Evolutionary conservation across 305 asterid genomes (phyloP), one percentile per base, ranked within the genome.

Genomic region (Fraxinus latifolia): DNA sequence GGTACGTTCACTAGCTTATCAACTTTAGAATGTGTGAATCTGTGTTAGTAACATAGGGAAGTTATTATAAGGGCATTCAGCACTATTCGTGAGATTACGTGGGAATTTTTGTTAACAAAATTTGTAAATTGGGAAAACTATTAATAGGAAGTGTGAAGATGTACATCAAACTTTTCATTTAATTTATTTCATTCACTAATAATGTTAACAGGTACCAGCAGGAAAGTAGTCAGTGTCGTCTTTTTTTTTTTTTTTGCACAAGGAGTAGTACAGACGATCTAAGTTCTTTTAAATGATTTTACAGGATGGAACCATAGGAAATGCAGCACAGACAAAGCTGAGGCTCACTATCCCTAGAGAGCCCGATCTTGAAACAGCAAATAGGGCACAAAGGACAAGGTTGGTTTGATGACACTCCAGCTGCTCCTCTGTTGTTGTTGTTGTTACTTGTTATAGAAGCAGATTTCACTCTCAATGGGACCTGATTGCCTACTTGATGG

Each of bases 281-380:
- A 44, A 44, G 55, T 44, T 44, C 55, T 44, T 42, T 44, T 12
- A 33, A 55, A 60, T 82, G 58, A 77, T 82, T 79, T 81, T 82
- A 74, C 89, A 95, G 99, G 97, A 89, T 83, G 95, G 82, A 68
- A 79, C 84, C 17, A 83, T 53, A 9, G 89, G 87, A 58, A 88
- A 80, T 82, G 25, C 76, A 53, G 34, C 77, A 79, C 85, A 80
- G 42, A 77, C 86, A 53, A 93, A 88, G 85, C 83, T 89, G 72
- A 89, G 94, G 87, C 87, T 89, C 82, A 95, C 98, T 55, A 83
- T 95, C 85, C 97, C 99, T 81, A 90, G 89, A 84, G 95, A 91
- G 82, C 98, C 95, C 8, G 93, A 87, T 78, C 93, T 95, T 85
- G 93, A 88, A 89, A 95, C 99, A 60, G 90, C 97, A 34, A 86